Evolutionary conservation across 495 filamentous ascomycete genomes (phyloP), one percentile per base, ranked within the genome.

Genomic region (Cenococcum geophilum): DNA sequence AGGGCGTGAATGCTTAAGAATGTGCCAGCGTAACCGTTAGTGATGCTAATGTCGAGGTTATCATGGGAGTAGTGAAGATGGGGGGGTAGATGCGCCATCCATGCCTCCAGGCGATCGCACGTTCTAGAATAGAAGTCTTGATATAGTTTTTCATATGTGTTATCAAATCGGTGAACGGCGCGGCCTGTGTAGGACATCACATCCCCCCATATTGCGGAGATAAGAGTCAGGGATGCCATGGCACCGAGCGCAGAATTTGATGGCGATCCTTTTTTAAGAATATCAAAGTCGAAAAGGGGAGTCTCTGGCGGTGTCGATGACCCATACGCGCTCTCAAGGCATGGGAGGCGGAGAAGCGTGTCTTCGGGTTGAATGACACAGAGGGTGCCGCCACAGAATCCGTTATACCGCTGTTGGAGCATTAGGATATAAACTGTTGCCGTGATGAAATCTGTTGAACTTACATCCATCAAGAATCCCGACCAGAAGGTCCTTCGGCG

Each of bases 401-500:
- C 81, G 35, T 78, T 83, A 27, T 85, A 76, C 32, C 84, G 80
- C 76, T 83, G 62, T 51, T 54, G 43, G 45, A 42, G 43, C 21
- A 60, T 70, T 59, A 68, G 56, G 61, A 54, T 43, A 55, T 58
- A 43, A 42, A 60, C 61, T 35, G 60, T 67, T 27, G 65, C 58
- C 45, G 57, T 27, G 22, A 55, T 55, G 51, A 21, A 69, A 22
- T 37, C 9, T 57, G 48, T 48, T 25, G 34, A 66, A 73, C 79
- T 76, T 68, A 82, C 80, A 65, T 88, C 85, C 65, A 84, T 74
- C 55, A 86, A 58, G 61, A 82, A 88, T 34, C 79, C 77, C 14
- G 81, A 79, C 86, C 85, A 89, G 68, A 87, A 87, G 0, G 83
- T 87, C 52, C 85, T 75, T 36, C 85, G 77, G 45, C 83, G 78